phyloP scores from a whole-genome alignment of 2,329 filamentous ascomycete species.

The Ceratocystis ficicola region DNA sequence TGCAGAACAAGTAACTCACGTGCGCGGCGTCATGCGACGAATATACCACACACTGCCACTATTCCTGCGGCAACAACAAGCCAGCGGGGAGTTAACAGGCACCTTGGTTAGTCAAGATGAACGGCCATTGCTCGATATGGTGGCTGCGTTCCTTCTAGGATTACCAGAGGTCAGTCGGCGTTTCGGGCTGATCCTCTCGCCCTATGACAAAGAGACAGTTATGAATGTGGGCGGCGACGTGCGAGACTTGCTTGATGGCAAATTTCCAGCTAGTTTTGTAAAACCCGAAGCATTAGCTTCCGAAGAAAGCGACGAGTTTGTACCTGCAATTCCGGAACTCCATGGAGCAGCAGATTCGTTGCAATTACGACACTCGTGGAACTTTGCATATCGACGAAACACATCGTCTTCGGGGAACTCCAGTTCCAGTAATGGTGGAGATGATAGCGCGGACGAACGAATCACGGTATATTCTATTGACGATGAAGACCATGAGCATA shows the following conservation, averaged over 20 bases:
- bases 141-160: slow-evolving; percentile 13
- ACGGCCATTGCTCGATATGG: slow-evolving; percentile 6
- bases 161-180: slow-evolving; percentile 16
- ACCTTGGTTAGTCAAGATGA: not conserved
- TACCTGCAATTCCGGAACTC: slow-evolving; percentile 13
- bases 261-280: slow-evolving; percentile 18
- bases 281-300: slow-evolving; percentile 8
- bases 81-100: not conserved
- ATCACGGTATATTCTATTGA: not conserved
- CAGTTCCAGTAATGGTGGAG: not conserved
- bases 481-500: not conserved
- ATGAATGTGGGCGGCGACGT: slow-evolving; percentile 17
- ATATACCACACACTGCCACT: slow-evolving; percentile 12
- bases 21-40: slow-evolving; percentile 8
- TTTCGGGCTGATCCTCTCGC: slow-evolving; percentile 9
- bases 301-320: slow-evolving; percentile 1
- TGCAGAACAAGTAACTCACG: not conserved
- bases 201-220: slow-evolving; percentile 4
- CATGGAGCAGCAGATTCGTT: slow-evolving; percentile 9
- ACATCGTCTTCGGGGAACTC: not conserved
- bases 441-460: not conserved
- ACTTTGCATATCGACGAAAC: not conserved
- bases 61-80: slow-evolving; percentile 5
- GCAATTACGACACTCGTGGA: slow-evolving; percentile 15
- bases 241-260: slow-evolving; percentile 11